phyloP scores from a whole-genome alignment of 2,329 filamentous ascomycete genomes.

The Lachnellula suecica region DNA sequence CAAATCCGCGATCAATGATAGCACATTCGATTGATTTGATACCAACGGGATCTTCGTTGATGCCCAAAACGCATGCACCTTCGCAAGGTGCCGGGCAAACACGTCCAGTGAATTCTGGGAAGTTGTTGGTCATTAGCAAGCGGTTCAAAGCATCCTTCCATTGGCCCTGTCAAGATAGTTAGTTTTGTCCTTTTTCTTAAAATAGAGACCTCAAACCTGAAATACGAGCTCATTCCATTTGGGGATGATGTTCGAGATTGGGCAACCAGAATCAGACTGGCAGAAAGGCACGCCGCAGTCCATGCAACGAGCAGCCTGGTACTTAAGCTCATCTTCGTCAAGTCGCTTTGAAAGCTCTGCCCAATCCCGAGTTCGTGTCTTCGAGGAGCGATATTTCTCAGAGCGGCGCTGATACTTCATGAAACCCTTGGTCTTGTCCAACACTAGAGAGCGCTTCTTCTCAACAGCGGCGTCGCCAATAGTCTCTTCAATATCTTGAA shows the following conservation, averaged over 20 bases:
- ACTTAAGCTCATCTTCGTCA: constrained; percentile 93
- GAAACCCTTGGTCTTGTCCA: constrained; percentile 98
- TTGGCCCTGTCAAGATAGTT: constrained; percentile 47
- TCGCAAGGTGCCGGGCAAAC: constrained; percentile 96
- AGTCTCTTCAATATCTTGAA: constrained; percentile 85
- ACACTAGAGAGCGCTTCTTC: constrained; percentile 85
- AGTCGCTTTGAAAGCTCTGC: constrained; percentile 84
- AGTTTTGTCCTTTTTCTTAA: neutral
- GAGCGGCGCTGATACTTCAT: constrained; percentile 94
- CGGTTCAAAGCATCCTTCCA: constrained; percentile 93
- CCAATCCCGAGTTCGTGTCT: constrained; percentile 89
- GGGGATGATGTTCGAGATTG: constrained; percentile 95
- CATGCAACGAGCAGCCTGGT: constrained; percentile 96
- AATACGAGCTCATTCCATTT: constrained; percentile 90
- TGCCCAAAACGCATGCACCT: constrained; percentile 91
- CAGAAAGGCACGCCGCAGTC: constrained; percentile 98
- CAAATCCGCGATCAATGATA: constrained; percentile 95
- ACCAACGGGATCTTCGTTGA: constrained; percentile 94
- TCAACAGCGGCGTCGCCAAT: constrained; percentile 80
- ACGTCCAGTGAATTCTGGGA: constrained; percentile 96
- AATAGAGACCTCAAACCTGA: constrained; percentile 35
- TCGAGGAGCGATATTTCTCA: constrained; percentile 87
- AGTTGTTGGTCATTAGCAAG: constrained; percentile 95
- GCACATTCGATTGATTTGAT: constrained; percentile 99
- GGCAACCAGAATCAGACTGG: constrained; percentile 92